Base-by-base conservation (phyloP, 1,139 yeast genomes). In the Blastobotrys aristatus region DNA sequence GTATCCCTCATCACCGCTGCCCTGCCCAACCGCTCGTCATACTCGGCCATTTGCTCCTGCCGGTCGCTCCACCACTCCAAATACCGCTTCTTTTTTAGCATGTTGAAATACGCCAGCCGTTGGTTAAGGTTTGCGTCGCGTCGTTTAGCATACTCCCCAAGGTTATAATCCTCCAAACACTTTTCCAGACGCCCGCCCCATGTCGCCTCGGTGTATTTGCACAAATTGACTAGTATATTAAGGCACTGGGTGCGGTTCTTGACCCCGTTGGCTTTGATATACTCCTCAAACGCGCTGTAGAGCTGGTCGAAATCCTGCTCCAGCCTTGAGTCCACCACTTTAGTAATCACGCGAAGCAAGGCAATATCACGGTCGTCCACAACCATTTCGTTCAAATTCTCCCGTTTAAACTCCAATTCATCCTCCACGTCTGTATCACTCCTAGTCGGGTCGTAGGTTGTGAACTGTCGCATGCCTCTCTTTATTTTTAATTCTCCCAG, bases 281-380 rank as follows among this genome's bases (percentile, higher is more conserved):
- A 60, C 2, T 55, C 48, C 27, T 57, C 56, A 38, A 59, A 59
- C 6, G 57, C 53, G 32, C 48, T 49, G 43, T 54, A 57, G 21
- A 59, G 50, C 40, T 55, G 57, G 3, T 58, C 51, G 42, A 58
- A 57, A 34, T 55, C 57, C 17, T 41, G 33, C 30, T 24, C 46
- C 17, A 22, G 24, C 21, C 44, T 42, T 18, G 46, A 45, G 45
- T 59, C 63, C 1, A 60, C 60, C 2, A 59, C 49, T 7, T 52
- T 52, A 6, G 55, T 53, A 2, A 58, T 55, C 8, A 59, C 48
- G 24, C 48, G 48, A 6, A 59, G 50, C 40, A 59, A 49, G 18
- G 55, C 56, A 26, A 54, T 46, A 36, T 58, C 61, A n/a, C 46
- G 27, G 30, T 30, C 46, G 16, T 36, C 46, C 2, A 43, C 36